phyloP scores from a whole-genome alignment of 192 early-diverging fungal species.

The Gaertneriomyces sp. region DNA sequence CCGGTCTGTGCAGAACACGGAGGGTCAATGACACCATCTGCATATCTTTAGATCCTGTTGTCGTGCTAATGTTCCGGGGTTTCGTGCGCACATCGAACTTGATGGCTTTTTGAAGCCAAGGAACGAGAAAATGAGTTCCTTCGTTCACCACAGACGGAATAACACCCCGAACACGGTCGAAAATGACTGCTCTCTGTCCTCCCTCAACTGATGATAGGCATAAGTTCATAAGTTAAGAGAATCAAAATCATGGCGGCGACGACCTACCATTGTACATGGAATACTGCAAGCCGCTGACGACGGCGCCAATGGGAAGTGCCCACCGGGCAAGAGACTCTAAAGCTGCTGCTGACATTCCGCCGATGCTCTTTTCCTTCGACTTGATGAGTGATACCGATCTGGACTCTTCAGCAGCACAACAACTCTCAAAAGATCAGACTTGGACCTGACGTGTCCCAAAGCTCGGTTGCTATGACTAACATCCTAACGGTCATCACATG shows the following conservation, averaged over 20 bases:
- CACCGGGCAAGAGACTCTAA: slow-evolving; percentile 71
- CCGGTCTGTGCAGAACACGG: slow-evolving; percentile 84
- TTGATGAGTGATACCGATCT: neutral
- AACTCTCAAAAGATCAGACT: too few relatives aligned
- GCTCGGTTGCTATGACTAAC: too few relatives aligned
- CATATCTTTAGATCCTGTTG: slow-evolving; percentile 99
- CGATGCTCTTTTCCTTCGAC: neutral
- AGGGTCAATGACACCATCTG: slow-evolving; percentile 94
- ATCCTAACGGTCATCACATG: too few relatives aligned
- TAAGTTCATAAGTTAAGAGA: neutral
- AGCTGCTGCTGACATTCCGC: slow-evolving; percentile 19
- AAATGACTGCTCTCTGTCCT: slow-evolving; percentile 94
- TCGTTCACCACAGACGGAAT: slow-evolving; percentile 75
- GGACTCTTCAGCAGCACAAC: too few relatives aligned
- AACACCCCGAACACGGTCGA: slow-evolving; percentile 92
- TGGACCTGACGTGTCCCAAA: too few relatives aligned
- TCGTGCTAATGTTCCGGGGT: slow-evolving; percentile 96
- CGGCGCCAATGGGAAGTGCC: slow-evolving; percentile 73
- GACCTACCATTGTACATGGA: slow-evolving; percentile 86
- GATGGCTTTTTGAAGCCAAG: slow-evolving; percentile 92
- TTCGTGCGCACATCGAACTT: slow-evolving; percentile 89
- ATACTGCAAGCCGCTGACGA: slow-evolving; percentile 67
- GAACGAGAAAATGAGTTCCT: slow-evolving; percentile 96
- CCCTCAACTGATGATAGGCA: slow-evolving; percentile 69
- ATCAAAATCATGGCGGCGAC: neutral